Percentiles rank a stretch among this genome's conserved stretches.
Evolutionary conservation across 2,329 filamentous ascomycete genomes (phyloP).

Genomic region (Trichoderma sp.): DNA sequence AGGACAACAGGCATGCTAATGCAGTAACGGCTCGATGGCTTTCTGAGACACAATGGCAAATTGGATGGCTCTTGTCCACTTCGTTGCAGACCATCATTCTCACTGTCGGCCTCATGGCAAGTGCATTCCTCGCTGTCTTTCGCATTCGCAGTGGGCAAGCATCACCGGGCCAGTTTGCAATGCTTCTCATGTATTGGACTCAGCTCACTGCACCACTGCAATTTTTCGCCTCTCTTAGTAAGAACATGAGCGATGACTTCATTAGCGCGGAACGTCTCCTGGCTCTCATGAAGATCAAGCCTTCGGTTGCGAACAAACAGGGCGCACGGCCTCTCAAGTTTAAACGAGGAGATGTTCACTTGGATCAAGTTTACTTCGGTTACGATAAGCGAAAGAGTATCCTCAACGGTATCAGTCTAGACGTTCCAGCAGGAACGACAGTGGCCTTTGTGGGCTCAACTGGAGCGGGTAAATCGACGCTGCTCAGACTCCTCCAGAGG

Average conservation of each 20-base stretch:
- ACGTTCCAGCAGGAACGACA: conserved; percentile 53
- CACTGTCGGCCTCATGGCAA: conserved; percentile 68
- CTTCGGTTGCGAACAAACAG: conserved; percentile 55
- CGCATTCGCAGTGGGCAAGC: conserved; percentile 64
- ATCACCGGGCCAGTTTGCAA: conserved; percentile 68
- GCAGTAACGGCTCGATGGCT: conserved; percentile 48
- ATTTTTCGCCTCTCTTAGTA: conserved; percentile 64
- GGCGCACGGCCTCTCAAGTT: conserved; percentile 52
- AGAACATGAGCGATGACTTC: conserved; percentile 56
- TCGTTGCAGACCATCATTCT: conserved; percentile 63
- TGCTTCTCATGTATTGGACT: conserved; percentile 72
- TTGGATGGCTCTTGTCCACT: conserved; percentile 49
- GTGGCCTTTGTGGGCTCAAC: conserved; percentile 63
- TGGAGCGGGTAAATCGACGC: conserved; percentile 60
- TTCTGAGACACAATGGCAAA: conserved; percentile 42
- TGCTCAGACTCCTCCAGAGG: conserved; percentile 59
- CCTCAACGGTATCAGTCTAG: conserved; percentile 55
- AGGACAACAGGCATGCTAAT: conserved; percentile 54
- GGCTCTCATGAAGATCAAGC: conserved; percentile 59
- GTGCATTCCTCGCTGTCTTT: conserved; percentile 61
- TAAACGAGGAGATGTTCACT: conserved; percentile 55
- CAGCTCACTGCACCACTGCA: conserved; percentile 71
- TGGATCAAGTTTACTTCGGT: conserved; percentile 57
- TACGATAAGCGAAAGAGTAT: conserved; percentile 62
- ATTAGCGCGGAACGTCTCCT: conserved; percentile 60